phyloP scores from a whole-genome alignment of 2,329 filamentous ascomycete species.

The Sclerotinia spermophila region DNA sequence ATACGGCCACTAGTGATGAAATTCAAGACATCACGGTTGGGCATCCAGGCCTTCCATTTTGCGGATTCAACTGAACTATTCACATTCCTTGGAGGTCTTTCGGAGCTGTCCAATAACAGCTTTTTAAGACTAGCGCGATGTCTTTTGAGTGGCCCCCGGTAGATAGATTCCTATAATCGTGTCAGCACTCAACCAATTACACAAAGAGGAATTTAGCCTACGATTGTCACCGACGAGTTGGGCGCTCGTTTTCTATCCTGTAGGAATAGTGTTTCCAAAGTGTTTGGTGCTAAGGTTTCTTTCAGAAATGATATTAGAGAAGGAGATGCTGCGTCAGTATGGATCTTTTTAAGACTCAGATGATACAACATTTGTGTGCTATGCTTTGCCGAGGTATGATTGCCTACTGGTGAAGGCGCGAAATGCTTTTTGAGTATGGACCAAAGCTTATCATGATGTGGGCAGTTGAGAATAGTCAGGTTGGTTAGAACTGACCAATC shows the following conservation, averaged over 20 bases:
- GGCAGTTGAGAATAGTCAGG: slow-evolving; percentile 70
- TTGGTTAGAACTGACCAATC: slow-evolving; percentile 72
- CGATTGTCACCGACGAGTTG: slow-evolving; percentile 58
- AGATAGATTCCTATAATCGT: slow-evolving; percentile 55
- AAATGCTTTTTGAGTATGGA: slow-evolving; percentile 64
- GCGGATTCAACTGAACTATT: slow-evolving; percentile 39
- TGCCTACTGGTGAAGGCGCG: slow-evolving; percentile 41
- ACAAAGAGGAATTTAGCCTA: slow-evolving; percentile 23
- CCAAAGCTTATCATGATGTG: slow-evolving; percentile 72
- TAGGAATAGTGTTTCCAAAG: slow-evolving; percentile 73
- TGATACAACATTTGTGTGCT: slow-evolving; percentile 50
- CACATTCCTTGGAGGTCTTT: slow-evolving; percentile 44
- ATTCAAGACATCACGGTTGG: slow-evolving; percentile 63
- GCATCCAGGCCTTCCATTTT: slow-evolving; percentile 67
- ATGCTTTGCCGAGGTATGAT: slow-evolving; percentile 33
- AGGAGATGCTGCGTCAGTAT: slow-evolving; percentile 68
- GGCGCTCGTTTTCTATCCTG: slow-evolving; percentile 56
- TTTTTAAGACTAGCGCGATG: slow-evolving; percentile 69
- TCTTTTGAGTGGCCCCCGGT: slow-evolving; percentile 64
- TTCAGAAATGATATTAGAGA: slow-evolving; percentile 71
- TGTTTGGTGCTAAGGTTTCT: slow-evolving; percentile 73
- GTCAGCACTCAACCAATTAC: slow-evolving; percentile 15
- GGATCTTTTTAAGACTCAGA: slow-evolving; percentile 67
- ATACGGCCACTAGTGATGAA: slow-evolving; percentile 77
- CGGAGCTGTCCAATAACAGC: slow-evolving; percentile 68